phyloP scores from a whole-genome alignment of 2,329 filamentous ascomycete species.

The Phyllosticta citrichinensis region DNA sequence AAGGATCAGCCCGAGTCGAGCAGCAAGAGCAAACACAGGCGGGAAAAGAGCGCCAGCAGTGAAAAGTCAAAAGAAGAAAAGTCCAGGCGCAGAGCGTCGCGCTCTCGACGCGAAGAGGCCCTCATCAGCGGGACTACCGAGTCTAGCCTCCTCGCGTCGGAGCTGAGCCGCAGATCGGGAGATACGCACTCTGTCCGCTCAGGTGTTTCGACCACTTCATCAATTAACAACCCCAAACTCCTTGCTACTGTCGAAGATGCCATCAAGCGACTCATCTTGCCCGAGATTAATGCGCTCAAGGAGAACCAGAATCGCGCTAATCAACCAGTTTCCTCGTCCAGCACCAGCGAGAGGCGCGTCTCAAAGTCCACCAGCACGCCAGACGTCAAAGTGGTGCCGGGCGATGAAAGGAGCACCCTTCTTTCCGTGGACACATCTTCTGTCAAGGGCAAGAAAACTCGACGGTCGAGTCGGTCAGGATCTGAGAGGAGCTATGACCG shows the following conservation, averaged over 20 bases:
- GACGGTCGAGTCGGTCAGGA: conserved; percentile 42
- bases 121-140: conserved; percentile 40
- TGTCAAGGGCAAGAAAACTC: conserved; percentile 41
- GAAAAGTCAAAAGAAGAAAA: conserved; percentile 25
- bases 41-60: conserved; percentile 17
- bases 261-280: conserved; percentile 78
- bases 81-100: conserved; percentile 15
- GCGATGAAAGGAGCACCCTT: conserved; percentile 22
- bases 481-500: conserved; percentile 31
- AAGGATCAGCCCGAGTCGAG: conserved; percentile 15
- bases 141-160: conserved; percentile 50
- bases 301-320: conserved; percentile 66
- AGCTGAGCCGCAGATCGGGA: conserved; percentile 45
- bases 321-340: conserved; percentile 19
- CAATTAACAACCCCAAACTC: conserved; percentile 84
- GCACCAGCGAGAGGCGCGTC: conserved; percentile 37
- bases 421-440: conserved; percentile 17
- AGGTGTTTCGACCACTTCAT: conserved; percentile 46
- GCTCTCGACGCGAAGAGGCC: conserved; percentile 6
- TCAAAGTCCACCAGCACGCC: conserved; percentile 54
- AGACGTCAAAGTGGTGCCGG: conserved; percentile 51
- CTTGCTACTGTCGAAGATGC: conserved; percentile 89
- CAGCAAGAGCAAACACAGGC: conserved; percentile 12
- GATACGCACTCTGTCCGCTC: conserved; percentile 52
- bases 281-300: conserved; percentile 84